Evolutionary conservation across 192 early-diverging fungal genomes (phyloP), one percentile per base, ranked within the genome.

Genomic region (Entomortierella lignicola): DNA sequence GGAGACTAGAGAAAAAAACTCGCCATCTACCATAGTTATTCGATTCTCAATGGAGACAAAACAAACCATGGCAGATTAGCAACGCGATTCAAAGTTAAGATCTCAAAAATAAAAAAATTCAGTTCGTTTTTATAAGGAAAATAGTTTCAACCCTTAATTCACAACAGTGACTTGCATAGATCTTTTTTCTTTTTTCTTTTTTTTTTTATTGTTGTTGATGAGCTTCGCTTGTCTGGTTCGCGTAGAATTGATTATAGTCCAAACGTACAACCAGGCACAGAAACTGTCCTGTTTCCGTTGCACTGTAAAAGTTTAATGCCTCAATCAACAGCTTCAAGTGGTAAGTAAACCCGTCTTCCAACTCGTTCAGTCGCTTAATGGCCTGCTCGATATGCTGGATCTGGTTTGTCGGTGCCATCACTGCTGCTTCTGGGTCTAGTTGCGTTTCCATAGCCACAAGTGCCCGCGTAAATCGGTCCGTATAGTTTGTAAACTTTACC

Each of bases 171-270:
- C n/a, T n/a, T n/a, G n/a, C n/a, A n/a, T n/a, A n/a, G n/a, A n/a
- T n/a, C n/a, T n/a, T n/a, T n/a, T n/a, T n/a, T n/a, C n/a, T n/a
- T n/a, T n/a, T n/a, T n/a, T n/a, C n/a, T n/a, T n/a, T n/a, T n/a
- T n/a, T n/a, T n/a, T n/a, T 47, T 47, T 47, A 47, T 47, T 47
- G 44, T 15, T 11, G 17, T 47, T 47, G 44, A 15, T 5, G 30
- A 57, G 12, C 10, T 23, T 67, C 25, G n/a, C 60, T 68, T 0
- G 18, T 63, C 52, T 81, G 80, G 54, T 85, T 89, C 18, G 87
- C 79, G 75, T 94, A 97, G 39, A 87, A 94, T 59, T 83, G 79
- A 69, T 95, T 96, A 56, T 89, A 94, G 55, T 95, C 94, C 64
- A 93, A 70, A 44, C 90, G 64, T 7, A 90, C 85, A 20, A 92